These are phyloP conservation scores for Biscogniauxia mediterranea DNA, from an alignment of 2,329 filamentous ascomycete species.

Conservation along the genomic window DNA sequence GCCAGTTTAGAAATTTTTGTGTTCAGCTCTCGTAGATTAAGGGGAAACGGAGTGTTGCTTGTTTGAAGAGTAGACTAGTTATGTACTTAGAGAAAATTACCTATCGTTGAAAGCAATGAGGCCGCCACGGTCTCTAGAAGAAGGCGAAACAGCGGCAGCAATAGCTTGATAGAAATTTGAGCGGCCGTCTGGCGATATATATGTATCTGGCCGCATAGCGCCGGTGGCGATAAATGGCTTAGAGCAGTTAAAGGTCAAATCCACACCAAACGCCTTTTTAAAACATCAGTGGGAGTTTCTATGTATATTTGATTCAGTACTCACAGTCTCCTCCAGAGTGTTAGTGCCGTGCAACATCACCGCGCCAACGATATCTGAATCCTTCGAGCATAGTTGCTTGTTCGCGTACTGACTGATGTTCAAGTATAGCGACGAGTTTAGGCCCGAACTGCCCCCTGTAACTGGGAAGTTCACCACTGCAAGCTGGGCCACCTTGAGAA, in stretches of 20 bases:
- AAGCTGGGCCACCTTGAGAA: conserved; percentile 32
- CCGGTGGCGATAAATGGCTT: conserved; percentile 54
- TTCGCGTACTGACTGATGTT: conserved; percentile 35
- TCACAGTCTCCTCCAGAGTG: conserved; percentile 51
- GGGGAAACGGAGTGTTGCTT: background rate
- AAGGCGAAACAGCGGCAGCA: conserved; percentile 43
- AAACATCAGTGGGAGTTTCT: background rate
- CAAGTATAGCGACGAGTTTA: conserved; percentile 34
- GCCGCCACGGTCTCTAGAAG: conserved; percentile 43
- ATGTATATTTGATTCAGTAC: background rate
- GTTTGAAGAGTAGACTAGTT: background rate
- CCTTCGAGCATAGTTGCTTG: conserved; percentile 29
- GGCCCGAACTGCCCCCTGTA: conserved; percentile 28
- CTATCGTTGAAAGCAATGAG: conserved; percentile 51
- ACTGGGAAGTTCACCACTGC: conserved; percentile 29
- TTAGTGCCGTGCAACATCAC: conserved; percentile 35
- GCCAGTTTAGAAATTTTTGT: background rate
- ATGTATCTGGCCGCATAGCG: conserved; percentile 54
- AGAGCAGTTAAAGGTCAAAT: conserved; percentile 48
- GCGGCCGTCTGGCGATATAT: conserved; percentile 52
- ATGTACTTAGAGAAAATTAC: background rate
- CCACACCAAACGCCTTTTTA: conserved; percentile 47
- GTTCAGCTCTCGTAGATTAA: background rate
- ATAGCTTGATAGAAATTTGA: conserved; percentile 53
- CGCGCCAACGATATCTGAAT: conserved; percentile 33